Evolutionary conservation across 805 yeast genomes (phyloP).

Genomic region (Myxozyma melibiosi): DNA sequence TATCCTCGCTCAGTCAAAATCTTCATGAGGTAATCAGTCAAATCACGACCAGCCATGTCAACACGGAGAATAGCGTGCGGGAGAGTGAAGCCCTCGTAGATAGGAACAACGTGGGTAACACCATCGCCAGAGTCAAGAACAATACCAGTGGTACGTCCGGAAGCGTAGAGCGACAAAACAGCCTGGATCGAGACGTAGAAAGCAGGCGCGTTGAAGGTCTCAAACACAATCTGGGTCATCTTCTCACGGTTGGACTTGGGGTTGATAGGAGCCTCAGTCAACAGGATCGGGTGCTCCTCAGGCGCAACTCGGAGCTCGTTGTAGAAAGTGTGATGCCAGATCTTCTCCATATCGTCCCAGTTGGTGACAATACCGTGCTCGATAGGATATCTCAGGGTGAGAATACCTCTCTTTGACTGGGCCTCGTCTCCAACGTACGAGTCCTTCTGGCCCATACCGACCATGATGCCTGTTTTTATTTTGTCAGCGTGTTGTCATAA

Average conservation of each 20-base stretch:
- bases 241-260: constrained; percentile 99
- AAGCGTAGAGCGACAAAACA: constrained; percentile 94
- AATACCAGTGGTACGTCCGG: constrained; percentile 99
- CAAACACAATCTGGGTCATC: constrained; percentile 99
- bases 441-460: constrained; percentile 99
- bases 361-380: constrained; percentile 99
- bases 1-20: constrained; percentile 98
- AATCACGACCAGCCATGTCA: constrained; percentile 99
- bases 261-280: constrained; percentile 99
- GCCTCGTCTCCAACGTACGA: constrained; percentile 99
- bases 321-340: constrained; percentile 99
- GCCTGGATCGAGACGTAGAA: constrained; percentile 99
- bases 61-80: constrained; percentile 99
- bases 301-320: constrained; percentile 99
- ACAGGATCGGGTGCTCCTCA: constrained; percentile 98
- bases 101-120: constrained; percentile 99
- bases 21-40: constrained; percentile 98
- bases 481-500: neutral
- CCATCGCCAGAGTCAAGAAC: constrained; percentile 99
- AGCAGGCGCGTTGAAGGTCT: constrained; percentile 99
- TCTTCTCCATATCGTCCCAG: constrained; percentile 99
- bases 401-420: constrained; percentile 99
- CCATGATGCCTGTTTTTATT: constrained; percentile 48
- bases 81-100: constrained; percentile 98
- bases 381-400: constrained; percentile 97